Conservation (phyloP, 1,284 basidiomycete species). For the Omphalotus olearius region DNA sequence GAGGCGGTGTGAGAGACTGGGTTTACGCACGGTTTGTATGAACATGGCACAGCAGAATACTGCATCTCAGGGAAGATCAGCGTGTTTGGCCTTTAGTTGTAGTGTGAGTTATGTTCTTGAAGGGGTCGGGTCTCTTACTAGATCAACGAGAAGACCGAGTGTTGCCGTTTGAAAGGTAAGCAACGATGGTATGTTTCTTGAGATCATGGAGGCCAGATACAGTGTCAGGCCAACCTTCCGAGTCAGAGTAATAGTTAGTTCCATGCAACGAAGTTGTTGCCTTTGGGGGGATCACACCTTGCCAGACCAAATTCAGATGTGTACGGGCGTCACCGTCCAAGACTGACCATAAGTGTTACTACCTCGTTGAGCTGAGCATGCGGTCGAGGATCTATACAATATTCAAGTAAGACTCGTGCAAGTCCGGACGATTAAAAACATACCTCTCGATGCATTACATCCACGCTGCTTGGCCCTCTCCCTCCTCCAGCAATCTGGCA, state of each 20-base stretch:
- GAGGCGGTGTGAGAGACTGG: not conserved
- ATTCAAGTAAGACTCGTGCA: no score
- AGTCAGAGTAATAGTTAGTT: not conserved
- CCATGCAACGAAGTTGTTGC: slow-evolving; percentile 23
- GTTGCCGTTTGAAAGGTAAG: slow-evolving; percentile 61
- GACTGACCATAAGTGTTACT: slow-evolving; percentile 37
- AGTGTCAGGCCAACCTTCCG: slow-evolving; percentile 53
- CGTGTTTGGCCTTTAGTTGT: slow-evolving; percentile 49
- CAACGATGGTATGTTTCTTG: slow-evolving; percentile 47
- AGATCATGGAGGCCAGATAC: slow-evolving; percentile 43
- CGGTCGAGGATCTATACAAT: slow-evolving; percentile 47
- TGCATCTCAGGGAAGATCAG: slow-evolving; percentile 58
- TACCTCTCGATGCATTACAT: slow-evolving; percentile 54
- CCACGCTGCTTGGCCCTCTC: slow-evolving; percentile 46
- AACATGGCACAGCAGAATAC: slow-evolving; percentile 59
- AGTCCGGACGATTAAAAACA: not conserved
- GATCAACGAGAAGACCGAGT: slow-evolving; percentile 53
- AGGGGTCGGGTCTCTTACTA: slow-evolving; percentile 34
- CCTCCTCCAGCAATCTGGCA: slow-evolving; percentile 40
- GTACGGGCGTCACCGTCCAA: slow-evolving; percentile 40
- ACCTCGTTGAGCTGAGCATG: slow-evolving; percentile 44
- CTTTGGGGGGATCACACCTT: slow-evolving; percentile 48
- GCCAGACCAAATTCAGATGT: slow-evolving; percentile 50
- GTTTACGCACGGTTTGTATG: slow-evolving; percentile 51
- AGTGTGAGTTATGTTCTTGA: not conserved